Evolutionary conservation across 805 yeast species (phyloP).

Genomic region (Cyberlindnera mycetangii): DNA sequence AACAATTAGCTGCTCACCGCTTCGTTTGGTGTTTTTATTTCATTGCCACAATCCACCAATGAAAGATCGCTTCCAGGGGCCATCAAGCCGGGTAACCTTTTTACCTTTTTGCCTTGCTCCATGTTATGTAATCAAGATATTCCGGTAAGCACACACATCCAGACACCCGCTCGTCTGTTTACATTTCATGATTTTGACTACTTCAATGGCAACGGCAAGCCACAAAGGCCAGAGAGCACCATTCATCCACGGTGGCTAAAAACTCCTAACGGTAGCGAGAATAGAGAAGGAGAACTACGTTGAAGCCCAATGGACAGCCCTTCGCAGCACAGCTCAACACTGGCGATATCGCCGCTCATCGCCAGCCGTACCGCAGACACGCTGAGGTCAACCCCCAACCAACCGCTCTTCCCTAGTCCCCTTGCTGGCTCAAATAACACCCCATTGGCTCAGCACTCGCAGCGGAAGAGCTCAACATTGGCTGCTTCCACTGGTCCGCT

Average conservation of each 20-base stretch:
- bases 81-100: no score
- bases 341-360: constrained; percentile 69
- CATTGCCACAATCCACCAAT: no score
- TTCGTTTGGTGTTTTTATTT: no score
- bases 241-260: no score
- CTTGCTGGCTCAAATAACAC: constrained; percentile 30
- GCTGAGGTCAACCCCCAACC: constrained; percentile 48
- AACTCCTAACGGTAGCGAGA: no score
- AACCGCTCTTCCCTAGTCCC: constrained; percentile 33
- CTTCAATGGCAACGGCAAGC: neutral
- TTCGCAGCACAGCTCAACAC: constrained; percentile 68
- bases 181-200: neutral
- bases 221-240: neutral
- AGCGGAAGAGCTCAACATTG: no score
- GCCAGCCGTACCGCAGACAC: constrained; percentile 33
- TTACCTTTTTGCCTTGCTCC: no score
- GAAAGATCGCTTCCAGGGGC: no score
- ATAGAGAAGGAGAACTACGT: neutral
- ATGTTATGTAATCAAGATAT: no score
- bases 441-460: constrained; percentile 1
- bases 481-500: neutral
- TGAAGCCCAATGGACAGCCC: constrained; percentile 27
- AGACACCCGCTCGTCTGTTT: neutral
- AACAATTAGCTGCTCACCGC: no score
- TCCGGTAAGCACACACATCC: neutral